Base-by-base conservation (phyloP, 225 moss, liverwort and hornwort genomes). In the Ulota crispa region DNA sequence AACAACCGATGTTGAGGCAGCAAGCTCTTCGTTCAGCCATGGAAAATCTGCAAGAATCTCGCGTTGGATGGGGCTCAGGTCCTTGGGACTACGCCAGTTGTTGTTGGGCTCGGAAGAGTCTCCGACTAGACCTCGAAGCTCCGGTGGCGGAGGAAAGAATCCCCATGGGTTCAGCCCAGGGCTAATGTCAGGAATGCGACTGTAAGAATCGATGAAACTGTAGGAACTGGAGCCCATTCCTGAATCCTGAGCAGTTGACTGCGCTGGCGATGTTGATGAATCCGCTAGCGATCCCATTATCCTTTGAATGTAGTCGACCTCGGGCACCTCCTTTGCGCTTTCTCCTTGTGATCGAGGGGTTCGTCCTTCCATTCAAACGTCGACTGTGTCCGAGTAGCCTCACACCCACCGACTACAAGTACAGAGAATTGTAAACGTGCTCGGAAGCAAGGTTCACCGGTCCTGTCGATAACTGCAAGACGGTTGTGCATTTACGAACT, bases 11-110 rank as follows among this genome's bases (percentile, higher is more conserved):
- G 70, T 39, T 14, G 79, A 37, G 13, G 28, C 26, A 15, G 11
- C 77, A 19, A 86, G 83, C 18, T 84, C 78, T 20, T 72, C 68
- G 19, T 43, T 75, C 72, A 89, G 30, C 89, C 89, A 89, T 24
- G 89, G 87, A 26, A 89, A 89, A 34, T 89, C 89, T 0, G 80
- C 73, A n/a, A 84, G 53, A 53, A 89, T 87, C 64, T 89, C 87
- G 10, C 52, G 73, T 37, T 89, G 85, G 4, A 87, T 85, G 45
- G 80, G 80, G 53, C 74, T 80, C 73, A 79, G 61, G 41, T 73
- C 42, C 66, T 75, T 81, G 20, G 66, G 53, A 61, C 12, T 50
- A 7, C 39, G 60, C 75, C 81, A 78, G 73, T 9, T 47, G 73
- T 9, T 47, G 14, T 31, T 70, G 10, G 81, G 64, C 47, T 87